phyloP scores from a whole-genome alignment of 768 basidiomycete genomes.

The Amanita brunnescens region DNA sequence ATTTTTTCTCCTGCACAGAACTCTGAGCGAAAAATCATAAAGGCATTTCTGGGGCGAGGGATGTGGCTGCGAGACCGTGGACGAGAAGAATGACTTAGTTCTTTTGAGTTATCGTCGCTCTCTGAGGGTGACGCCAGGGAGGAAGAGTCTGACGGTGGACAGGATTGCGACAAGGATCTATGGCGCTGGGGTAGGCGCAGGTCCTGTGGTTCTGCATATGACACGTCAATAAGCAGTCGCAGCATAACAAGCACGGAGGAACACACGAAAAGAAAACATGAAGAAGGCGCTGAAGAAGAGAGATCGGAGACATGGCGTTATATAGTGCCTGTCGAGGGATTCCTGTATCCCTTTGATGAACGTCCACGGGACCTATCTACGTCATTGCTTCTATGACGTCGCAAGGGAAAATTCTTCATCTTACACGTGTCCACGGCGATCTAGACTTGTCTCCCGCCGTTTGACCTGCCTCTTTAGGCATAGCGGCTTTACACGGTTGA shows the following conservation, averaged over 20 bases:
- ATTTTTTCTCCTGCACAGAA: conserved; percentile 47
- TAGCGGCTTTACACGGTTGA: neutral
- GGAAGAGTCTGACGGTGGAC: neutral
- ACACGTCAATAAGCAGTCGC: neutral
- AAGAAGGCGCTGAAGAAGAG: neutral
- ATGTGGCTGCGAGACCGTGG: conserved; percentile 40
- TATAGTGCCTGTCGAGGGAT: conserved; percentile 5
- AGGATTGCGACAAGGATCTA: neutral
- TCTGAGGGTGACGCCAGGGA: neutral
- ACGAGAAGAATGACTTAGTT: conserved; percentile 9
- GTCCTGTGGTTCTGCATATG: neutral
- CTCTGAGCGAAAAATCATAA: conserved; percentile 63
- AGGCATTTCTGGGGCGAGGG: conserved; percentile 77
- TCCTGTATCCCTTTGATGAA: conserved; percentile 2
- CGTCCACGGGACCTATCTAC: conserved; percentile 1
- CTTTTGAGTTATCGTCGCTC: neutral
- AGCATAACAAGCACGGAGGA: neutral
- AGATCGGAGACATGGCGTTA: conserved; percentile 5
- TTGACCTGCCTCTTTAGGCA: neutral
- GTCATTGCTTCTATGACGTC: conserved; percentile 2
- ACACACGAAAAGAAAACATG: conserved; percentile 3
- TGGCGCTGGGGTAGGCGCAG: neutral
- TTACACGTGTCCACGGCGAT: neutral
- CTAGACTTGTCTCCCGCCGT: neutral
- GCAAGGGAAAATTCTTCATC: neutral